Evolutionary conservation across 179 eudicot species (phyloP).

Genomic region (Beta macrorhiza): DNA sequence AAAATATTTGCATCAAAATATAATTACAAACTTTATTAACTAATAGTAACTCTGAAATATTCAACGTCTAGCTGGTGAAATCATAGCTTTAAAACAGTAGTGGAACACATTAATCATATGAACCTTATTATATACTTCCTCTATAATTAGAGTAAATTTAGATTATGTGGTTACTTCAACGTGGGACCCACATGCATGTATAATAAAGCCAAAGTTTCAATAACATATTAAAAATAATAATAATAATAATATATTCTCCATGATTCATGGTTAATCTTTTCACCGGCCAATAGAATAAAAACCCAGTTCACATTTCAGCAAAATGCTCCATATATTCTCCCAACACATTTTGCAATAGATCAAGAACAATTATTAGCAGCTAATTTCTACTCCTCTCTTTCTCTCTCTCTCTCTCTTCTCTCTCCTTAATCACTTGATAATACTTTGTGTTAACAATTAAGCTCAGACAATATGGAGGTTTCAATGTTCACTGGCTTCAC

Average conservation of each 20-base stretch:
- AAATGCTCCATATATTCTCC: slow-evolving; percentile 8
- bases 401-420: slow-evolving; percentile 9
- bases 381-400: slow-evolving; percentile 3
- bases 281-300: slow-evolving; percentile 8
- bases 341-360: slow-evolving; percentile 9
- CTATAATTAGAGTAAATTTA: neutral
- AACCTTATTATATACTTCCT: slow-evolving; percentile 5
- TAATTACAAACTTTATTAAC: neutral
- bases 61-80: slow-evolving; percentile 12
- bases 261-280: slow-evolving; percentile 7
- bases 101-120: slow-evolving; percentile 34
- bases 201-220: neutral
- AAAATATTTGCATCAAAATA: neutral
- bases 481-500: slow-evolving; percentile 33
- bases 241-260: slow-evolving; percentile 5
- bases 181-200: slow-evolving; percentile 1
- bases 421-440: neutral
- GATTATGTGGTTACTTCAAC: neutral
- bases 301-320: slow-evolving; percentile 34
- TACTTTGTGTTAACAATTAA: neutral
- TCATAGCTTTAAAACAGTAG: neutral
- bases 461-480: slow-evolving; percentile 24
- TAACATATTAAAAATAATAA: neutral
- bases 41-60: neutral
- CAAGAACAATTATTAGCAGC: neutral